Base-by-base conservation (phyloP, 768 basidiomycete genomes). In the Boletus bicolor region DNA sequence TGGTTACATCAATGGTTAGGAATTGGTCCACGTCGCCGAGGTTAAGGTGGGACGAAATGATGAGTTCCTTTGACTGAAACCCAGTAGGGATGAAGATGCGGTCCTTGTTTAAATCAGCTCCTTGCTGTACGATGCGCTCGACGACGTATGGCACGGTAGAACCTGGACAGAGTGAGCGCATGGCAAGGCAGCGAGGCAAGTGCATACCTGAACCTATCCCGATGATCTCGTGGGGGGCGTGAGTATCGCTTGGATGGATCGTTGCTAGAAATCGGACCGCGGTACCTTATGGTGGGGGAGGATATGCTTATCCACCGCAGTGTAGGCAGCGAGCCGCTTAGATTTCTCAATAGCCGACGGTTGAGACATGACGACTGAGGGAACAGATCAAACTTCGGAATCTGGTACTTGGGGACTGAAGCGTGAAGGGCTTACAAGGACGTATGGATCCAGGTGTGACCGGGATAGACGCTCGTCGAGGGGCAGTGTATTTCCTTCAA, bases 121-220 rank as follows among this genome's bases (percentile, higher is more conserved):
- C 94, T 70, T 97, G 93, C 58, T 87, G 81, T 11, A 93, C 80
- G 54, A 99, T 95, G 50, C 94, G 81, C 62, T 99, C 94, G 24
- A 99, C 94, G 49, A 98, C 94, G 66, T 96, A 99, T 4, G 93
- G 93, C 1, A 98, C 94, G 1, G 94, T 98, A 8, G 93, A 93
- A 39, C 93, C 92, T 85, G 57, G 3, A 45, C 21, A 36, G 38
- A 48, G 46, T 65, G 51, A 55, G 48, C 2, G 28, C 12, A 37
- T 30, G 49, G 28, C n/a, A 30, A 30, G 19, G 19, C 24, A 44
- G 53, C 8, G 39, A 9, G 3, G 53, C 5, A 10, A 5, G 24
- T 5, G 44, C 68, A 37, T 51, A 89, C 90, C 89, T 58, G 92
- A 93, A 35, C 92, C 92, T 63, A 93, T 89, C 10, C 92, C 92